Base-by-base conservation (phyloP, 2,329 filamentous ascomycete species). In the Aureobasidium mangrovei region DNA sequence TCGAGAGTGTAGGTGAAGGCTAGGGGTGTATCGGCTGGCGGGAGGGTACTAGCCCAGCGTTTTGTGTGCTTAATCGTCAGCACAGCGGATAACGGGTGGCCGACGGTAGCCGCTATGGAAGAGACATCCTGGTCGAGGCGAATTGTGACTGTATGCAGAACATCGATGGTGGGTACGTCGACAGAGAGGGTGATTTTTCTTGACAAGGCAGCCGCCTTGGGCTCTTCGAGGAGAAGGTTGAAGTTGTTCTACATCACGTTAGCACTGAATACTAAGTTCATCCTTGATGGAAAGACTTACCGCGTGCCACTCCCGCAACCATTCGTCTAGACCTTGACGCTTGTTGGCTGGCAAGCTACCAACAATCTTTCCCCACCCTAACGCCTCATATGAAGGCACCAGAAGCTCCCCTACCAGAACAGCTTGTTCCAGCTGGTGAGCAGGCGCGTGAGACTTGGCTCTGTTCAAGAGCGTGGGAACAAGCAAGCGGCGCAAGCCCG, bases 141-240 rank as follows among this genome's bases (percentile, higher is more conserved):
- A 29, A 91, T 77, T 51, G 86, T 82, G 2, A 86, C 85, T 0
- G 87, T 94, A 68, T 95, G 86, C 0, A 97, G 80, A 24, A 95
- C 81, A 45, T 88, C 82, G 2, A 95, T 77, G 1, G 85, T 83
- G 0, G 91, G 91, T 1, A 98, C 82, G 56, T 95, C 89, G 10
- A 98, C 91, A 0, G 91, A 88, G 52, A 98, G 94, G 31, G 86
- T 75, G 61, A 98, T 91, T 9, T 82, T 83, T 51, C 55, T 47
- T 31, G 29, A 36, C 56, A 75, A 24, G 78, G 72, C 26, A 66
- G 6, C 62, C 7, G 24, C 29, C 10, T 49, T 45, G 18, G 64
- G 1, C 67, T 69, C 1, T 10, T 60, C 44, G 18, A 42, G 64
- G 61, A 40, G 56, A 55, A 54, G 53, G 52, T 60, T 26, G 60